Percentiles rank a stretch among this genome's conserved stretches.
These are phyloP conservation scores for Gypsophila paniculata DNA, from an alignment of 179 eudicot genomes.

Conservation along the genomic window DNA sequence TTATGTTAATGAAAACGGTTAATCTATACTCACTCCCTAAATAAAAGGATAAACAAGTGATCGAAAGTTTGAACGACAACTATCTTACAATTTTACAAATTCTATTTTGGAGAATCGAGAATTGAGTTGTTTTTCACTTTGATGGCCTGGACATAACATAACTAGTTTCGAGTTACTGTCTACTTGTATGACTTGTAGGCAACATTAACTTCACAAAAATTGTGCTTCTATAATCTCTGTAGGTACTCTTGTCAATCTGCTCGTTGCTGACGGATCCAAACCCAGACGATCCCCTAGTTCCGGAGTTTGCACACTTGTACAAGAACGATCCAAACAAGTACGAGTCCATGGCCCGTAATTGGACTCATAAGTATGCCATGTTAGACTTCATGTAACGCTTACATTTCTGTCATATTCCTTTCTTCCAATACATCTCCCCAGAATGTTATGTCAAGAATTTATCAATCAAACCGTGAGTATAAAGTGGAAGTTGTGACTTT, in stretches of 20 bases:
- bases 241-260: constrained; percentile 66
- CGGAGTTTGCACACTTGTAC: constrained; percentile 64
- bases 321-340: constrained; percentile 49
- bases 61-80: no score
- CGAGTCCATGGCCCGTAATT: constrained; percentile 58
- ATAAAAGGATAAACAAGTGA: no score
- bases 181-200: no score
- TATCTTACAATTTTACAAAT: no score
- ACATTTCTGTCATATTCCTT: background rate
- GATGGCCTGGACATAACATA: no score
- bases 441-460: background rate
- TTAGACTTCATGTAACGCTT: constrained; percentile 15
- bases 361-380: constrained; percentile 74
- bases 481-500: no score
- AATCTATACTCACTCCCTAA: no score
- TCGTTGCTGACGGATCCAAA: constrained; percentile 67
- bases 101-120: no score
- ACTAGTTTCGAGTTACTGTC: no score
- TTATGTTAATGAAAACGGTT: no score
- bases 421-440: no score
- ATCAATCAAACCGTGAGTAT: background rate
- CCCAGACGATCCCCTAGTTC: constrained; percentile 72
- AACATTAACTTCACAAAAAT: background rate
- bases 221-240: background rate
- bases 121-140: background rate